Evolutionary conservation across 192 early-diverging fungal genomes (phyloP).

Genomic region (Coemansia sp.): DNA sequence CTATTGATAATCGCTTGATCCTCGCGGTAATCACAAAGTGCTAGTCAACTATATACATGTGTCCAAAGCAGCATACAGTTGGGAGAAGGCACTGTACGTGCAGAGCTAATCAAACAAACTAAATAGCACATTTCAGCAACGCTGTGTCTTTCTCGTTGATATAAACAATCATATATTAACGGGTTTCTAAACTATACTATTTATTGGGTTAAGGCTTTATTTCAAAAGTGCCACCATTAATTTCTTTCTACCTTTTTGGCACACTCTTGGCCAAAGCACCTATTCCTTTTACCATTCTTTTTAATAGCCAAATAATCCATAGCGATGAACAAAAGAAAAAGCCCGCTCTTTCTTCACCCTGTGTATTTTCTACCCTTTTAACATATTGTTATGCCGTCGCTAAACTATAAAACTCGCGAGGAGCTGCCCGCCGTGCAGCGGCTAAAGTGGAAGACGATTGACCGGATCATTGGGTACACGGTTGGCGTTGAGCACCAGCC

Average conservation of each 20-base stretch:
- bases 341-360: neutral
- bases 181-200: too few species aligned
- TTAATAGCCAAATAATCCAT: neutral
- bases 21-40: neutral
- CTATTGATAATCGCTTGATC: conserved; percentile 1
- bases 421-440: conserved; percentile 2
- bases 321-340: neutral
- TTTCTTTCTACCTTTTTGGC: too few species aligned
- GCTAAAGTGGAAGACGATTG: conserved; percentile 17
- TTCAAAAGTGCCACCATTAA: too few species aligned
- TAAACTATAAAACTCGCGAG: neutral
- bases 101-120: too few species aligned
- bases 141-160: neutral
- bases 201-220: too few species aligned
- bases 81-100: too few species aligned
- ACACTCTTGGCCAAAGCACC: too few species aligned
- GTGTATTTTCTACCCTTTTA: neutral
- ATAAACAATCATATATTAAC: neutral
- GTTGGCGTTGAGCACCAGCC: neutral
- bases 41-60: too few species aligned
- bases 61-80: too few species aligned
- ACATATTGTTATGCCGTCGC: neutral
- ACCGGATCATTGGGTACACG: conserved; percentile 12
- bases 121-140: too few species aligned
- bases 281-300: neutral